Conservation (phyloP, 805 yeast genomes). For the Metschnikowia rubicola region DNA sequence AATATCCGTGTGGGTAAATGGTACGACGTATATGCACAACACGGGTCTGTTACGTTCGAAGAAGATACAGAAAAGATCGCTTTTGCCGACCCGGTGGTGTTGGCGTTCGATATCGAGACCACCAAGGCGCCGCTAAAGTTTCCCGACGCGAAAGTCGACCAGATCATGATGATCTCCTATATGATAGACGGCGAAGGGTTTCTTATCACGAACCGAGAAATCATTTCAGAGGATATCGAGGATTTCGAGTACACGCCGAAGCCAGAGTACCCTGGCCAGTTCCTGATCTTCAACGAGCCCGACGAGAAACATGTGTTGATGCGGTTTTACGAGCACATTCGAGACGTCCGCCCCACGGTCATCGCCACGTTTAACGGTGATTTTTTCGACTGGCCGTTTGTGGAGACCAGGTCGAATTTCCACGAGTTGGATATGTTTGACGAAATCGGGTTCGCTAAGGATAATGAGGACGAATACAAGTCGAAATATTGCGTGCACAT, state of each 20-base stretch:
- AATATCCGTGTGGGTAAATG: constrained; percentile 91
- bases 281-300: constrained; percentile 84
- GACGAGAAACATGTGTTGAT: constrained; percentile 73
- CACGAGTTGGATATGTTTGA: constrained; percentile 86
- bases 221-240: constrained; percentile 89
- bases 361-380: constrained; percentile 98
- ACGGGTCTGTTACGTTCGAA: constrained; percentile 49
- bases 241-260: constrained; percentile 97
- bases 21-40: constrained; percentile 74
- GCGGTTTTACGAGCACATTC: constrained; percentile 83
- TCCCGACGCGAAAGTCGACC: constrained; percentile 88
- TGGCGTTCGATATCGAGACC: constrained; percentile 97
- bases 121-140: constrained; percentile 94
- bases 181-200: constrained; percentile 99
- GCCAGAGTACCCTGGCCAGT: constrained; percentile 90
- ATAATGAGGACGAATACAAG: constrained; percentile 87
- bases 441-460: constrained; percentile 91
- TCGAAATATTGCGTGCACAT: constrained; percentile 90
- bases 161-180: constrained; percentile 97
- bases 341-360: constrained; percentile 90
- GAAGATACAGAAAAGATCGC: constrained; percentile 76
- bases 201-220: constrained; percentile 89
- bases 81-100: constrained; percentile 94
- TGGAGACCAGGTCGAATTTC: constrained; percentile 78
- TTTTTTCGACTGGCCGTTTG: constrained; percentile 98